Evolutionary conservation across 495 filamentous ascomycete species (phyloP).

Genomic region (Neurospora sp.): DNA sequence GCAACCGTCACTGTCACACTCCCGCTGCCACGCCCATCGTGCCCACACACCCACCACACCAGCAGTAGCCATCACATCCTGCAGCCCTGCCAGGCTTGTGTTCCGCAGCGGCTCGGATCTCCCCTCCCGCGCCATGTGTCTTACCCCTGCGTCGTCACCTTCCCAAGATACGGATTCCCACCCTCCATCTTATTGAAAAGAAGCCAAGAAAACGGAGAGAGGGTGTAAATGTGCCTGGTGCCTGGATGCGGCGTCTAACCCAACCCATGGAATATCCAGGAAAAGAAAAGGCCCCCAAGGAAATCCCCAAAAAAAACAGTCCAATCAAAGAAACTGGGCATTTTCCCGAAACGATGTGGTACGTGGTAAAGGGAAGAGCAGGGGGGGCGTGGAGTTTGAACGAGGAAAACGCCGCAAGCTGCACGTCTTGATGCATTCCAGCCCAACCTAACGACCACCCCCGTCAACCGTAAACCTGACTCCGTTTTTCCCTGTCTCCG

Average conservation of each 20-base stretch:
- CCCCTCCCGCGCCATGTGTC: background rate
- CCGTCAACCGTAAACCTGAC: background rate
- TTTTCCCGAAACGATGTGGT: background rate
- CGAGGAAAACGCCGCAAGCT: conserved; percentile 10
- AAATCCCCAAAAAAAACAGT: background rate
- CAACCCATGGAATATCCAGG: background rate
- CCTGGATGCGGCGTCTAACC: background rate
- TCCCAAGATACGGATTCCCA: background rate
- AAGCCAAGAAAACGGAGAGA: background rate
- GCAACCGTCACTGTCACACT: background rate
- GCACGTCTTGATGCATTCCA: conserved; percentile 19
- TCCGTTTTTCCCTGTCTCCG: conserved; percentile 2
- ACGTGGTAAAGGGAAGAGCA: conserved; percentile 12
- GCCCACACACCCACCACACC: conserved; percentile 9
- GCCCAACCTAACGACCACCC: conserved; percentile 17
- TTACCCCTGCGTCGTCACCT: background rate
- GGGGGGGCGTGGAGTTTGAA: conserved; percentile 17
- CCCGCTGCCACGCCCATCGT: background rate
- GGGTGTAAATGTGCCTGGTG: background rate
- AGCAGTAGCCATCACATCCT: conserved; percentile 12
- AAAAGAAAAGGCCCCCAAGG: background rate
- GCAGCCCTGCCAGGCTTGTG: conserved; percentile 12
- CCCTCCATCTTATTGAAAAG: background rate
- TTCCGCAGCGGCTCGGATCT: background rate
- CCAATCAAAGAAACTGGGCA: background rate